Conservation (phyloP, 768 basidiomycete genomes). For the Trichaptum fuscoviolaceum region DNA sequence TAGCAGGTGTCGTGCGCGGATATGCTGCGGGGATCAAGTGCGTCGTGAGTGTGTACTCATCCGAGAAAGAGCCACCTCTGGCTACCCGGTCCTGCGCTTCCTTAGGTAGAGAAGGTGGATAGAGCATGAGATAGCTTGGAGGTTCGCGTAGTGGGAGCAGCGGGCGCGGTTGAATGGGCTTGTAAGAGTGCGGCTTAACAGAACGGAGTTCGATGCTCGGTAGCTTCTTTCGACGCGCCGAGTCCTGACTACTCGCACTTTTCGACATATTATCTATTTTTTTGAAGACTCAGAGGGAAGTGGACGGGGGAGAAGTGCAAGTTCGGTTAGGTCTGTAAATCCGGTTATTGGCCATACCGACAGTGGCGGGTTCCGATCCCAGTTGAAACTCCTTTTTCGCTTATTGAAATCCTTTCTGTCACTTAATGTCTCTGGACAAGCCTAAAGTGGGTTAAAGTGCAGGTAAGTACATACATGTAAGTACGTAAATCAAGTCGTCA, state of each 20-base stretch:
- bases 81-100: neutral
- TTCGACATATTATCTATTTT: neutral
- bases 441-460: too few relatives aligned
- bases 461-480: too few relatives aligned
- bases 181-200: neutral
- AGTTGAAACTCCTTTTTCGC: too few relatives aligned
- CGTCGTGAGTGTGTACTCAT: conserved; percentile 39
- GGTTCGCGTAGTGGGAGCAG: neutral
- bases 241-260: neutral
- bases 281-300: neutral
- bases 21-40: conserved; percentile 53
- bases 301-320: neutral
- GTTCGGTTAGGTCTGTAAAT: neutral
- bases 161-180: neutral
- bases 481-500: too few relatives aligned
- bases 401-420: too few relatives aligned
- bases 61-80: neutral
- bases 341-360: too few relatives aligned
- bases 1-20: conserved; percentile 39
- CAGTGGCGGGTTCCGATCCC: too few relatives aligned
- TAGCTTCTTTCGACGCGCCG: neutral
- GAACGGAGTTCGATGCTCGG: neutral
- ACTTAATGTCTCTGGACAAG: too few relatives aligned
- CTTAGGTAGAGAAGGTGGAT: neutral
- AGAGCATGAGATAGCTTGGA: neutral